Evolutionary conservation across 108 stramenopile genomes (phyloP), one percentile per base, ranked within the genome.

Genomic region (Cyclotella choctawhatcheeana): DNA sequence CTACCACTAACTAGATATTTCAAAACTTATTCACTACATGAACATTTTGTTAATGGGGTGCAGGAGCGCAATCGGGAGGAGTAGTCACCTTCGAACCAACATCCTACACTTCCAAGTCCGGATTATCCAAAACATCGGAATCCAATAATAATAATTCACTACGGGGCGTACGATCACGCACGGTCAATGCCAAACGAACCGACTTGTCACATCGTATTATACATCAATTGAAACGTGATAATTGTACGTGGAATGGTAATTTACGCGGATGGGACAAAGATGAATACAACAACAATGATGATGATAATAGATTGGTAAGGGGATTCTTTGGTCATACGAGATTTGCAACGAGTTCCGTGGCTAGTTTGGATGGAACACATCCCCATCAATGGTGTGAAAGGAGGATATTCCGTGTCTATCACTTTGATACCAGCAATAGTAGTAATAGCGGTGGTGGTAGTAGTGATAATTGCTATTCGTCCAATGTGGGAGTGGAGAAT

Each of bases 301-400:
- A 67, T 50, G 50, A 7, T 1, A 61, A 64, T 0, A 40, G 67
- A 35, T 82, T 86, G 33, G 45, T 65, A 26, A 61, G 83, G 4
- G 69, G 81, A 26, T 76, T 89, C 48, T 79, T 72, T 33, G 92
- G 92, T 8, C 92, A 93, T 73, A 93, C 92, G 1, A 63, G 92
- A 33, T 93, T 93, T 77, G 92, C 92, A 4, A 93, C 92, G 20
- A 71, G 83, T 29, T 79, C 76, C 54, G 83, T 82, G 71, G 83
- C 89, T 29, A 93, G 81, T 32, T 77, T 93, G 22, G 86, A 87
- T 59, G 92, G 89, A 16, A 90, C 89, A 0, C 92, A 93, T 88
- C 92, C 92, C 31, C 92, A 93, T 69, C 71, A 40, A 45, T 93
- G 92, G 92, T 75, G 85, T 14, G 73, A 81, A 31, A 61, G 84